phyloP scores from a whole-genome alignment of 257 asterid species.

The Knoxia roxburghii region DNA sequence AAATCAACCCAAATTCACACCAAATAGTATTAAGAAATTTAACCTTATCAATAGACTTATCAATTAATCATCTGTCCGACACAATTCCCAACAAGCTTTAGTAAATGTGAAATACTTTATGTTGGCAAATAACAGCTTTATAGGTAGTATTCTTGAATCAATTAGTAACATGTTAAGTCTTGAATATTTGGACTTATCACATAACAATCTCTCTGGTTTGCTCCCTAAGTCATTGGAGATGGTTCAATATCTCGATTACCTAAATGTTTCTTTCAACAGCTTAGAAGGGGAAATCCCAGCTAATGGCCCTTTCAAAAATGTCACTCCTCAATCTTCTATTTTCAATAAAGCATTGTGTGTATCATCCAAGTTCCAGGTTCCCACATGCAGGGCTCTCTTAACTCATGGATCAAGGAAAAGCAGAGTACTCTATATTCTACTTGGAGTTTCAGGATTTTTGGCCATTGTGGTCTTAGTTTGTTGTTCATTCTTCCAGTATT shows the following conservation, averaged over 20 bases:
- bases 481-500: no score
- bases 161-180: background rate
- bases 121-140: background rate
- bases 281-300: constrained; percentile 5
- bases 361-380: no score
- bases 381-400: no score
- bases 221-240: background rate
- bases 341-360: no score
- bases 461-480: no score
- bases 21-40: no score
- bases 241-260: background rate
- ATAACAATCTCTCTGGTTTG: background rate
- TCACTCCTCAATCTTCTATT: no score
- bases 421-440: no score
- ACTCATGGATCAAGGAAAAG: no score
- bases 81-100: background rate
- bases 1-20: no score
- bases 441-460: no score
- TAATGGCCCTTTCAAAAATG: no score
- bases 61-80: background rate
- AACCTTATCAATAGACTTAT: background rate
- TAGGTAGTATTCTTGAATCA: background rate
- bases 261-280: background rate
- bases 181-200: background rate
- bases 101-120: background rate